Evolutionary conservation across 1,284 basidiomycete species (phyloP), one percentile per base, ranked within the genome.

Genomic region (Rugiboletus extremiorientalis): DNA sequence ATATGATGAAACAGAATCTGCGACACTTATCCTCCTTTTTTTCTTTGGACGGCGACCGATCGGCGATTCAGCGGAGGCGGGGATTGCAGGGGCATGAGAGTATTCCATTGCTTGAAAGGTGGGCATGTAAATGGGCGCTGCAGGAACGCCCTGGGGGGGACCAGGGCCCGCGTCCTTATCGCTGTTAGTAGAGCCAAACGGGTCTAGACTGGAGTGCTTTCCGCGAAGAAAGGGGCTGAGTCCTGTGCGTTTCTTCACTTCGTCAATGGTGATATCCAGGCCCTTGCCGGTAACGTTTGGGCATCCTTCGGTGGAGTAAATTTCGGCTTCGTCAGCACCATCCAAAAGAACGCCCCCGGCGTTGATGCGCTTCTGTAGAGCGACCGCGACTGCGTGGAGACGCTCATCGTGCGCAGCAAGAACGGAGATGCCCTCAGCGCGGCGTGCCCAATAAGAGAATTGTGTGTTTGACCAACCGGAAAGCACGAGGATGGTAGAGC

Each of bases 381-480:
- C 78, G 28, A 69, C 56, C 30, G 76, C 77, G 41, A 81, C 76
- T 33, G 74, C 67, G 18, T 63, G 70, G 28, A 80, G 70, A 34
- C 75, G 74, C 31, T 68, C 65, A 59, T 81, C 78, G 46, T 76
- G 70, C 44, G 68, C 62, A 20, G 72, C 70, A 33, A 80, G 72
- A 37, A 81, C 78, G 55, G 76, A 79, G 47, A 80, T 73, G 31
- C 77, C 79, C 61, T 81, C 80, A 9, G 74, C 69, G 28, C 78
- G 77, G 49, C 78, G 78, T 25, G 78, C 78, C 78, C 78, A 80
- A 56, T 80, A 80, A 44, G 80, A 80, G 52, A 81, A 81, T 58
- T 80, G 78, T 7, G 78, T 80, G 54, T 80, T 81, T 25, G 80
- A 81, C 78, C 78, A 80, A 52, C 78, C 78, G 6, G 77, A 79